phyloP scores from a whole-genome alignment of 1,284 basidiomycete species.

The Boletus smithii region DNA sequence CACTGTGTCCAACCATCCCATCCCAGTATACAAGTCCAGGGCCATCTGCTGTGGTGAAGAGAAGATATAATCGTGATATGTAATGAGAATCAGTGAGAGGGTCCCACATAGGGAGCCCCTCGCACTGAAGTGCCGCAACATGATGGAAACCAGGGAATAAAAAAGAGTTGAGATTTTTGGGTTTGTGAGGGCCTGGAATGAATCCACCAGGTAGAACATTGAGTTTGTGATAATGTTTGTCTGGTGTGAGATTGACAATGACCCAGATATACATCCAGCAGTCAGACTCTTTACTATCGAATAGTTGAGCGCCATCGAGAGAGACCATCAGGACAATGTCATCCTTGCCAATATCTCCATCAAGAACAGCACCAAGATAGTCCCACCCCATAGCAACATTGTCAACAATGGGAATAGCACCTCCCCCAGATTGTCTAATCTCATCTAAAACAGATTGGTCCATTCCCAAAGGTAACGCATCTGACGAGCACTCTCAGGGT shows the following conservation, averaged over 20 bases:
- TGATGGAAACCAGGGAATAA: neutral
- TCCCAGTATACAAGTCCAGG: no score
- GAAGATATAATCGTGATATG: neutral
- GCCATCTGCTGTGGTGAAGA: neutral
- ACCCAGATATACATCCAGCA: constrained; percentile 4
- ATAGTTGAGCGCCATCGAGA: neutral
- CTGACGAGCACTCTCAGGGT: neutral
- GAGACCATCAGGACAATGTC: neutral
- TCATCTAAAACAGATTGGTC: neutral
- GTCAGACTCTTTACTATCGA: neutral
- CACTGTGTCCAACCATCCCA: no score
- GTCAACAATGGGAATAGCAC: no score
- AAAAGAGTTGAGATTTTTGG: constrained; percentile 2
- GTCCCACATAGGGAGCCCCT: constrained; percentile 1
- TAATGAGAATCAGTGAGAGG: neutral
- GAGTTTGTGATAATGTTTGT: neutral
- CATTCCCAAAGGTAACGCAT: neutral
- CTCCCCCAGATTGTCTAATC: no score
- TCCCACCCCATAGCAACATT: neutral
- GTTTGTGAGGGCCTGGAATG: constrained; percentile 2
- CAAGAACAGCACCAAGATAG: neutral
- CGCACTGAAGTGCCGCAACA: neutral
- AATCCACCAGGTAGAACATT: neutral
- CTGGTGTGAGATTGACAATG: neutral
- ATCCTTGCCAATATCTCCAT: neutral